Base-by-base conservation (phyloP, 2,329 filamentous ascomycete genomes). In the Penicillium sp. region DNA sequence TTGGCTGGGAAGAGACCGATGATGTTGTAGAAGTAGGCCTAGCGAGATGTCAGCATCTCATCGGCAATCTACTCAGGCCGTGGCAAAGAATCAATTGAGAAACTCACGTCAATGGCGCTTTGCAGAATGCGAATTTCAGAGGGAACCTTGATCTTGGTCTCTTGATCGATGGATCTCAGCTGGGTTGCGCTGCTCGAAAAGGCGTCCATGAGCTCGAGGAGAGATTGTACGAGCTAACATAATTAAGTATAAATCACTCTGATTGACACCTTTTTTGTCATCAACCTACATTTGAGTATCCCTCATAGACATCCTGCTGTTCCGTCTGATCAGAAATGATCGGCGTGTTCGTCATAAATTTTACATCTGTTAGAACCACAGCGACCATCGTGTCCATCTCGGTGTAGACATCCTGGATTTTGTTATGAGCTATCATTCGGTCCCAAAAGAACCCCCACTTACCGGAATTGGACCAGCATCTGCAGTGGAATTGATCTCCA, bases 11-110 rank as follows among this genome's bases (percentile, higher is more conserved):
- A 65, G 17, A 65, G 57, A 33, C 58, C 56, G 50, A 65, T 64
- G 12, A 64, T 44, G 17, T 64, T 64, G 33, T 64, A 65, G 37
- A 65, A 59, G 56, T 61, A 65, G 38, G 63, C 61, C 63, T 61
- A 24, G 38, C 4, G 12, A 40, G 28, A 38, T 57, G 19, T 60
- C 30, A 61, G 54, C 37, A 58, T 40, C 47, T 38, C 12, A 53
- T 60, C 28, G n/a, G 22, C 28, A 45, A 58, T 45, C 13, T 30
- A 30, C 24, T n/a, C 13, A 17, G 26, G 26, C 26, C 12, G 24
- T 45, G 24, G 22, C 22, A 45, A 26, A 45, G 22, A 26, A 49
- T 49, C 4, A 45, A 28, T 30, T 30, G 17, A 13, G 45, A 49
- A 49, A 30, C 45, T 49, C 26, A 49, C 45, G 45, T 49, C 45